A percentile compares a stretch with the other conserved stretches of the same genome.
These are phyloP conservation scores for Globisporangium paddicum DNA, from an alignment of 352 stramenopile genomes.

Conservation along the genomic window DNA sequence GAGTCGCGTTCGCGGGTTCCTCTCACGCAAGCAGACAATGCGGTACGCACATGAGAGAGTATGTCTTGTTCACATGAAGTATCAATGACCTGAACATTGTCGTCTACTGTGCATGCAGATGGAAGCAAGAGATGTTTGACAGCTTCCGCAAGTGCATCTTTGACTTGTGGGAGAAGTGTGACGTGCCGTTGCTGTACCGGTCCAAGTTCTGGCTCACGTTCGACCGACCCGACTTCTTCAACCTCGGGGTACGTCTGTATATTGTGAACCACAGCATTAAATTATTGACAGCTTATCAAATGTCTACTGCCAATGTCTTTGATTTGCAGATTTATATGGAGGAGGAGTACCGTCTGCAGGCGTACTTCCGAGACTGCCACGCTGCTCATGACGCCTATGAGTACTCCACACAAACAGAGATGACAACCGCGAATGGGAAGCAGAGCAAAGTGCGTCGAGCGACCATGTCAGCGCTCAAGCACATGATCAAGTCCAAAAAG, in stretches of 20 bases:
- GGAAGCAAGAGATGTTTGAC: slow-evolving; percentile 57
- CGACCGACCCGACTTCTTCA: slow-evolving; percentile 69
- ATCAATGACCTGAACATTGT: neutral
- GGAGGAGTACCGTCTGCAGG: slow-evolving; percentile 48
- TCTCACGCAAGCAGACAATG: slow-evolving; percentile 56
- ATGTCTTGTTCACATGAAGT: neutral
- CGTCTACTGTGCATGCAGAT: slow-evolving; percentile 22
- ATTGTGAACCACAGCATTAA: too few relatives aligned
- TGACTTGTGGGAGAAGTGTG: slow-evolving; percentile 57
- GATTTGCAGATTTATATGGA: slow-evolving; percentile 49
- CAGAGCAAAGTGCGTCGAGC: slow-evolving; percentile 14
- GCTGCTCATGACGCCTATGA: slow-evolving; percentile 34
- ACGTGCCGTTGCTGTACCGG: slow-evolving; percentile 62
- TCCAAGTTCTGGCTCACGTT: slow-evolving; percentile 86
- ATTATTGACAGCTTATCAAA: neutral
- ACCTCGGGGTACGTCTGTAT: slow-evolving; percentile 45
- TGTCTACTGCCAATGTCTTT: neutral
- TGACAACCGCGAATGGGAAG: slow-evolving; percentile 14
- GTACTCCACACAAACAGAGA: slow-evolving; percentile 26
- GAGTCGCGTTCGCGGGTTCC: slow-evolving; percentile 48
- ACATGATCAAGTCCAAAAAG: slow-evolving; percentile 23
- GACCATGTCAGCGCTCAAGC: slow-evolving; percentile 19
- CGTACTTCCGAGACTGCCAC: slow-evolving; percentile 29
- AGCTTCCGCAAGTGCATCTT: slow-evolving; percentile 55
- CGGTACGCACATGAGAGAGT: slow-evolving; percentile 21